Percentiles rank a stretch among this genome's conserved stretches.
phyloP scores from a whole-genome alignment of 768 basidiomycete species.

The Collybia nuda region DNA sequence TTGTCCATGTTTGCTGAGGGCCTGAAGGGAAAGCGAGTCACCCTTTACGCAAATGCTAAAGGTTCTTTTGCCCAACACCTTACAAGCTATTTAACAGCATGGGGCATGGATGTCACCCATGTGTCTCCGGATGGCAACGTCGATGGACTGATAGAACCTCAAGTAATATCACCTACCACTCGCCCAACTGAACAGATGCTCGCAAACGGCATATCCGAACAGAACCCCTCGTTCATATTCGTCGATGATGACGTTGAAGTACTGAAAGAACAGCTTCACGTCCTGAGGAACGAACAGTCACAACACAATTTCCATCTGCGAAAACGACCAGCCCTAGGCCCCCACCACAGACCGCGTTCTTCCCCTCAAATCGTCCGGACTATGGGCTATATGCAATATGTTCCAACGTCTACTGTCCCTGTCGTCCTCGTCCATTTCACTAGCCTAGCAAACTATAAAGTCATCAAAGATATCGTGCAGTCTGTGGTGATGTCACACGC shows the following conservation, averaged over 20 bases:
- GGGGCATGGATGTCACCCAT: constrained; percentile 94
- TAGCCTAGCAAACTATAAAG: constrained; percentile 84
- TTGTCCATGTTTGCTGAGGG: constrained; percentile 78
- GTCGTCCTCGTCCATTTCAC: constrained; percentile 88
- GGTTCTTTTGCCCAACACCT: constrained; percentile 91
- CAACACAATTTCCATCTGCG: constrained; percentile 39
- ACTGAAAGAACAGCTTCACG: constrained; percentile 71
- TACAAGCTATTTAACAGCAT: constrained; percentile 88
- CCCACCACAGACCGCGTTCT: constrained; percentile 75
- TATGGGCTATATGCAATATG: constrained; percentile 33
- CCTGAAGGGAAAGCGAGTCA: constrained; percentile 80
- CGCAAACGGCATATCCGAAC: neutral
- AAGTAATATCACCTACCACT: constrained; percentile 4
- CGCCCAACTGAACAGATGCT: neutral
- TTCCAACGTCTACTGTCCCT: constrained; percentile 26
- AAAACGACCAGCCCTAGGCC: constrained; percentile 68
- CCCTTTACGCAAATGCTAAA: constrained; percentile 81
- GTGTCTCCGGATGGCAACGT: constrained; percentile 58
- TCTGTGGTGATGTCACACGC: constrained; percentile 52
- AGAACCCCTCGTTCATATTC: constrained; percentile 66
- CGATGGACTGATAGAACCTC: constrained; percentile 33
- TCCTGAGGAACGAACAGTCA: constrained; percentile 58
- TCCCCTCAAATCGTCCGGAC: constrained; percentile 75
- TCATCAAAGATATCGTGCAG: constrained; percentile 83
- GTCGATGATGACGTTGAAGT: constrained; percentile 91